Percentiles rank a stretch among this genome's conserved stretches.
These are phyloP conservation scores for Skeletonema tropicum DNA, from an alignment of 108 stramenopile species.

Conservation along the genomic window DNA sequence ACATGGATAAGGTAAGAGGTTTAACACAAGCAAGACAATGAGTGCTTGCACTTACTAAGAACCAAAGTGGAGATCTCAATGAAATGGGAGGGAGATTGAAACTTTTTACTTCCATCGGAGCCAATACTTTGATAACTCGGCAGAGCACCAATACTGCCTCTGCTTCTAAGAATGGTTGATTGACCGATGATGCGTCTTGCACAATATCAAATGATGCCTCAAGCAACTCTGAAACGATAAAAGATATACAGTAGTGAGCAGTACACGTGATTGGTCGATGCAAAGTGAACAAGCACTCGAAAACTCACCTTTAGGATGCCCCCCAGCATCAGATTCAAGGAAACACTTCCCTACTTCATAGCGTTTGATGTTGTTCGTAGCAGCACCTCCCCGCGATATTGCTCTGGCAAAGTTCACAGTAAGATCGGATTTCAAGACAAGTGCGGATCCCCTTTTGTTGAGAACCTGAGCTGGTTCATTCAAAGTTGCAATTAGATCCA, in stretches of 20 bases:
- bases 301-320: constrained; percentile 58
- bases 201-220: constrained; percentile 88
- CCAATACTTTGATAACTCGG: constrained; percentile 53
- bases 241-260: not conserved
- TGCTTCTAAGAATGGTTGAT: constrained; percentile 57
- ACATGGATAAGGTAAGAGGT: too few relatives aligned
- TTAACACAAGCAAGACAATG: too few relatives aligned
- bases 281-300: not conserved
- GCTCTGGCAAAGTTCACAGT: constrained; percentile 76
- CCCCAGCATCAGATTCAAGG: constrained; percentile 67
- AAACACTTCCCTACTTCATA: constrained; percentile 73
- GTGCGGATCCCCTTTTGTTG: constrained; percentile 57
- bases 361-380: constrained; percentile 70
- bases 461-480: constrained; percentile 74
- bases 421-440: constrained; percentile 70
- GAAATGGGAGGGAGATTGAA: constrained; percentile 20
- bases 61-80: constrained; percentile 69
- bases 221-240: constrained; percentile 30
- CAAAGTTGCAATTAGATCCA: constrained; percentile 15
- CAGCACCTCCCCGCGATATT: constrained; percentile 68
- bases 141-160: constrained; percentile 67
- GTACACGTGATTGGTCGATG: too few relatives aligned
- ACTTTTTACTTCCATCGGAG: constrained; percentile 26
- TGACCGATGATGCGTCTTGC: constrained; percentile 55
- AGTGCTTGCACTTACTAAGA: constrained; percentile 18